Percentiles rank a stretch among this genome's conserved stretches.
Conservation (phyloP, 2,329 filamentous ascomycete species). For the Lecanicillium sp. region DNA sequence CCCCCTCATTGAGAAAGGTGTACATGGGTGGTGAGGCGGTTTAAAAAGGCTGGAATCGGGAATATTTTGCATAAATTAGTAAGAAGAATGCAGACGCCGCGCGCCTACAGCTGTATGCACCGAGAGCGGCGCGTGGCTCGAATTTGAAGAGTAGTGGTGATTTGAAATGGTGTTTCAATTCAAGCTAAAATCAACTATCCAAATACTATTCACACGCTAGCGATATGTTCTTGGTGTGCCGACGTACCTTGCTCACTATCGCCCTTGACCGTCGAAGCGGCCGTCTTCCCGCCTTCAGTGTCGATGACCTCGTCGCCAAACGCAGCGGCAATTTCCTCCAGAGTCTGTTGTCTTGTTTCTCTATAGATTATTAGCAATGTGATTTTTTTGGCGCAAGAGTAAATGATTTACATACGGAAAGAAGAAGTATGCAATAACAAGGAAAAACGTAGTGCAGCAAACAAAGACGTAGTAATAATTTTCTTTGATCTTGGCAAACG, state of each 20-base stretch:
- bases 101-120: too few relatives aligned
- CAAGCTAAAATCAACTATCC: too few relatives aligned
- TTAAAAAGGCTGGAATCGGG: too few relatives aligned
- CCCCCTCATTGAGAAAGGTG: slow-evolving; percentile 1
- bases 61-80: too few relatives aligned
- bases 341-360: slow-evolving; percentile 41
- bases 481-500: slow-evolving; percentile 50
- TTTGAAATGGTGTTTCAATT: background rate
- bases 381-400: background rate
- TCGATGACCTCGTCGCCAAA: slow-evolving; percentile 41
- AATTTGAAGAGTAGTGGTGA: background rate
- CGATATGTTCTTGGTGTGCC: too few relatives aligned
- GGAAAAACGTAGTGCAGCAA: slow-evolving; percentile 44
- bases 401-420: slow-evolving; percentile 32
- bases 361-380: background rate
- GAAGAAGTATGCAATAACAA: slow-evolving; percentile 46
- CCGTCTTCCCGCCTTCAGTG: background rate
- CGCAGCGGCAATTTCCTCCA: slow-evolving; percentile 42
- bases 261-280: background rate
- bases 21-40: too few relatives aligned
- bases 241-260: too few relatives aligned
- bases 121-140: too few relatives aligned
- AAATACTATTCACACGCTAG: too few relatives aligned
- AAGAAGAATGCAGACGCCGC: too few relatives aligned
- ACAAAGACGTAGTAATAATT: slow-evolving; percentile 59